Conservation (phyloP, 345 rosid genomes). For the Capsella bursapastoris region DNA sequence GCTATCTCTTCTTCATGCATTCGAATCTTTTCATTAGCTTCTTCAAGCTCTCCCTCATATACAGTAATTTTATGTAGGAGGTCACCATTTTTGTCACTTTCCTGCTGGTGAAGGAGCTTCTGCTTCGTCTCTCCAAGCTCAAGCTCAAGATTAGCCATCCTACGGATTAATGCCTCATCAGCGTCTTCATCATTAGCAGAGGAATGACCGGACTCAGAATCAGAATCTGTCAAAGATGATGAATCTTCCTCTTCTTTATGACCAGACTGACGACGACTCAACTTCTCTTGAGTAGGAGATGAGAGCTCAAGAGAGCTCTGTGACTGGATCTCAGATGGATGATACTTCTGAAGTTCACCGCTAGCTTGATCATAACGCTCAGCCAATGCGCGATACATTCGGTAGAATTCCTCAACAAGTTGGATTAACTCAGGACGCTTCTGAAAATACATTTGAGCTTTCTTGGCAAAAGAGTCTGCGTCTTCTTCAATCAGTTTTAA, state of each 20-base stretch:
- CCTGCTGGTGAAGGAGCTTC: slow-evolving; percentile 55
- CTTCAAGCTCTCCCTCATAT: slow-evolving; percentile 59
- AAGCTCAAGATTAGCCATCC: slow-evolving; percentile 59
- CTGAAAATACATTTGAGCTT: slow-evolving; percentile 86
- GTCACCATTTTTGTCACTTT: slow-evolving; percentile 48
- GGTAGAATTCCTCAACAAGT: slow-evolving; percentile 79
- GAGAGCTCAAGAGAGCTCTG: slow-evolving; percentile 49
- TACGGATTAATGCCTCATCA: slow-evolving; percentile 54
- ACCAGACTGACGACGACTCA: slow-evolving; percentile 48
- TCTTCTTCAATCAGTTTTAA: slow-evolving; percentile 85
- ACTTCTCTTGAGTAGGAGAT: slow-evolving; percentile 56
- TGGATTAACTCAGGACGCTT: slow-evolving; percentile 80
- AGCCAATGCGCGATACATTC: slow-evolving; percentile 81
- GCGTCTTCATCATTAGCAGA: slow-evolving; percentile 48
- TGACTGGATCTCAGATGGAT: slow-evolving; percentile 56
- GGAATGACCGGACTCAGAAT: slow-evolving; percentile 56
- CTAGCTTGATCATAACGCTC: slow-evolving; percentile 88
- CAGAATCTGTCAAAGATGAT: slow-evolving; percentile 70
- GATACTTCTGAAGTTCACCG: slow-evolving; percentile 65
- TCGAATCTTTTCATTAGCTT: slow-evolving; percentile 56
- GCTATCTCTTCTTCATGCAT: slow-evolving; percentile 58
- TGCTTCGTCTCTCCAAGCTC: slow-evolving; percentile 60
- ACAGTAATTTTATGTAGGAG: slow-evolving; percentile 46
- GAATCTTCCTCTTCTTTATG: slow-evolving; percentile 66
- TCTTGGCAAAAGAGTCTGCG: slow-evolving; percentile 87